Base-by-base conservation (phyloP, 2,329 filamentous ascomycete species). In the Paracamarosporium sp. region DNA sequence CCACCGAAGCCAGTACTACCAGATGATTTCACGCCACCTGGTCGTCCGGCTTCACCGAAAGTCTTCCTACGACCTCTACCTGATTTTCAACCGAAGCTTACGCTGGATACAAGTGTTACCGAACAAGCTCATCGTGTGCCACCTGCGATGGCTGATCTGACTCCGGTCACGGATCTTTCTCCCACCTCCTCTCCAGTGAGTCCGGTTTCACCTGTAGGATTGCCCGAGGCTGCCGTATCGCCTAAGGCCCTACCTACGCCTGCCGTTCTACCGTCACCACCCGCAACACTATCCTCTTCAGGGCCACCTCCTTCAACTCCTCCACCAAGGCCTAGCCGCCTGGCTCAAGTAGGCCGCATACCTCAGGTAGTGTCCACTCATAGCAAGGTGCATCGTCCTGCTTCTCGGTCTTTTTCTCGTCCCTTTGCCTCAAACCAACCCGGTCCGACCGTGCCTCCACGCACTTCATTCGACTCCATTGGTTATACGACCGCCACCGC, bases 341-440 rank as follows among this genome's bases (percentile, higher is more conserved):
- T 96, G 17, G 87, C 88, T 27, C 92, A 94, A 65, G 88, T 97
- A 45, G 93, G 93, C 8, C 87, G 93, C 15, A 97, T 97, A 50
- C 93, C 93, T 8, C 88, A 88, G 67, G 92, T 97, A 4, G 82
- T 94, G 28, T 91, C 87, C 44, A 87, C 85, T 50, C 79, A 81
- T 46, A 83, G 84, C 45, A 85, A 88, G 52, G 81, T 87, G 33
- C 85, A 90, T 60, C 86, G 86, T 46, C 85, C 86, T 1, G 89
- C 91, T 0, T 86, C 90, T 1, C 89, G 88, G 71, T 96, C 92
- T 30, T 97, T 97, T 73, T 97, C 93, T 3, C 83, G 92, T 8
- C 92, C 93, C 0, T 96, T 97, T 71, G 78, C 71, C 4, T 77
- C 81, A 15, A 76, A 77, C 4, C 80, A 83, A 46, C 79, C 80